These are phyloP conservation scores for Eucalyptus viminalis DNA, from an alignment of 345 rosid genomes.

Conservation along the genomic window DNA sequence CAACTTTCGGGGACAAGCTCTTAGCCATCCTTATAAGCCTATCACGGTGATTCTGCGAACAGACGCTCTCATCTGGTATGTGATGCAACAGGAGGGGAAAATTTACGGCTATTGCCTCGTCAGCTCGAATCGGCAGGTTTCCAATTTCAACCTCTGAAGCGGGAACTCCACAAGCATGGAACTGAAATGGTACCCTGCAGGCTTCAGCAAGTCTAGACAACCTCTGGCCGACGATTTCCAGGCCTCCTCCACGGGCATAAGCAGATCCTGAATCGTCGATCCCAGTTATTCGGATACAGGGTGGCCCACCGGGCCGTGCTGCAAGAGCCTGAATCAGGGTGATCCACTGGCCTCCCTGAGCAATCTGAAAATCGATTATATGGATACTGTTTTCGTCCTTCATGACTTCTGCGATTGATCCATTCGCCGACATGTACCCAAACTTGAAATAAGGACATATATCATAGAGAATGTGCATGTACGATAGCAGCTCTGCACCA, in stretches of 20 bases:
- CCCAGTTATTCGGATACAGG: constrained; percentile 66
- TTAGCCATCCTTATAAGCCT: constrained; percentile 64
- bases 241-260: constrained; percentile 80
- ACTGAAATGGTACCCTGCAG: constrained; percentile 79
- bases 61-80: constrained; percentile 91
- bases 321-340: constrained; percentile 90
- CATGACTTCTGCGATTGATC: constrained; percentile 93
- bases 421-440: constrained; percentile 88
- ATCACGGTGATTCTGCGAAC: constrained; percentile 77
- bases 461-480: constrained; percentile 84
- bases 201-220: constrained; percentile 57
- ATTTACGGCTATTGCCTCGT: constrained; percentile 80
- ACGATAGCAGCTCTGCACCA: constrained; percentile 64
- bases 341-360: constrained; percentile 89
- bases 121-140: constrained; percentile 46
- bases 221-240: constrained; percentile 68
- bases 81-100: constrained; percentile 80
- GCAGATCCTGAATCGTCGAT: constrained; percentile 80
- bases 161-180: constrained; percentile 41
- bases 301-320: constrained; percentile 82
- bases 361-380: constrained; percentile 77
- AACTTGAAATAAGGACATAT: constrained; percentile 95
- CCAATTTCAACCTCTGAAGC: constrained; percentile 54
- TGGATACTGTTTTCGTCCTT: constrained; percentile 63
- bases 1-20: constrained; percentile 70